Conservation (phyloP, 495 filamentous ascomycete genomes). For the Parachaetomium inaequale region DNA sequence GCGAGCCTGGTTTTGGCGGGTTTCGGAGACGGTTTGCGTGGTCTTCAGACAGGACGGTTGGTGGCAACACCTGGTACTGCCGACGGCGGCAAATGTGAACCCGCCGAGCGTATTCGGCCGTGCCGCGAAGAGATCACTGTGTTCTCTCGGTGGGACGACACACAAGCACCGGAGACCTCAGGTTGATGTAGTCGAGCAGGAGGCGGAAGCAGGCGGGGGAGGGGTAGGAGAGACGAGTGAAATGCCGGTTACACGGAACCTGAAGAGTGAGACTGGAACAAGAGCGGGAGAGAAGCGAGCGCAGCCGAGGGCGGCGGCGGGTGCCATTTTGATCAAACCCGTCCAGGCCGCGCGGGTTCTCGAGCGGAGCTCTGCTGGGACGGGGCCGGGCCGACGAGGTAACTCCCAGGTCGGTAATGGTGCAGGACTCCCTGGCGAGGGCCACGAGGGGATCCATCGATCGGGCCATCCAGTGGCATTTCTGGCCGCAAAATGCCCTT, state of each 20-base stretch:
- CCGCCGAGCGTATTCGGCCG: background rate
- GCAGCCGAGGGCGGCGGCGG: slow-evolving; percentile 6
- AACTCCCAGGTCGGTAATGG: too few species aligned
- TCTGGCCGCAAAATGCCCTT: too few species aligned
- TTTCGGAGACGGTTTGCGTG: background rate
- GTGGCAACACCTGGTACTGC: background rate
- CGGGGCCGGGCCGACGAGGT: background rate
- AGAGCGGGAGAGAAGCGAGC: slow-evolving; percentile 1
- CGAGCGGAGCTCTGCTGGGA: background rate
- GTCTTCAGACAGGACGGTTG: background rate
- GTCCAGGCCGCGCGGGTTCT: background rate
- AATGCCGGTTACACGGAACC: background rate
- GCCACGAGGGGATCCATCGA: slow-evolving; percentile 12
- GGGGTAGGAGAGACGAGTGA: background rate
- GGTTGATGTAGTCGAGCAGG: background rate
- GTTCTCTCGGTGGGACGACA: background rate
- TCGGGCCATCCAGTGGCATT: too few species aligned
- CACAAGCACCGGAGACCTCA: background rate
- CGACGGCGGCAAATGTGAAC: background rate
- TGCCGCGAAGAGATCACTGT: background rate
- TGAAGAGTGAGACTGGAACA: background rate
- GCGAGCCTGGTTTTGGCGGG: background rate
- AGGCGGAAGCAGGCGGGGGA: background rate
- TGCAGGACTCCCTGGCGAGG: too few species aligned
- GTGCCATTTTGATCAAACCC: slow-evolving; percentile 23